phyloP scores from a whole-genome alignment of 495 filamentous ascomycete genomes.

The Aspergillus wentii region DNA sequence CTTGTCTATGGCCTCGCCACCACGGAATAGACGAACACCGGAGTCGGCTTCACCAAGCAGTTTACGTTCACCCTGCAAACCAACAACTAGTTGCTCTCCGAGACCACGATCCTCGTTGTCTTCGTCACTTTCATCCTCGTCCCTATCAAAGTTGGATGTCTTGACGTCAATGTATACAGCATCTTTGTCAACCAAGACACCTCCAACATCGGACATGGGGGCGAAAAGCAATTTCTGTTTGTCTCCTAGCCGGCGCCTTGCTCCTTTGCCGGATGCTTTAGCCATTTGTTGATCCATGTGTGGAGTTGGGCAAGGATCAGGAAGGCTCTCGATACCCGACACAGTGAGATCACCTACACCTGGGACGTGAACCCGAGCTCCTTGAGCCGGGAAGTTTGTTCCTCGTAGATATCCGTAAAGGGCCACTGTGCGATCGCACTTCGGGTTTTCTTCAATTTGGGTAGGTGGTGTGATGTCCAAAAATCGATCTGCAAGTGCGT shows the following conservation, averaged over 20 bases:
- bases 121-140: conserved; percentile 40
- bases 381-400: conserved; percentile 88
- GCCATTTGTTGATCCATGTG: conserved; percentile 79
- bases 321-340: conserved; percentile 75
- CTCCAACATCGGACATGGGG: conserved; percentile 96
- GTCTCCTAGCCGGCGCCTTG: conserved; percentile 74
- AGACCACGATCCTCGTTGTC: conserved; percentile 69
- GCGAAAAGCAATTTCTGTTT: conserved; percentile 95
- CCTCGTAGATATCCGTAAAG: conserved; percentile 92
- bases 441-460: conserved; percentile 76
- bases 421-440: conserved; percentile 84
- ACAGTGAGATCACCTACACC: conserved; percentile 91
- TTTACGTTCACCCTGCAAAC: conserved; percentile 75
- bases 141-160: conserved; percentile 71
- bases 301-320: conserved; percentile 94
- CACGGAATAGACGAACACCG: conserved; percentile 78
- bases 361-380: conserved; percentile 85
- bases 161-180: conserved; percentile 77
- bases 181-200: conserved; percentile 78
- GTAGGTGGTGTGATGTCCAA: conserved; percentile 92
- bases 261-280: conserved; percentile 74
- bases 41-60: conserved; percentile 77
- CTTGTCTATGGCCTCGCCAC: conserved; percentile 62
- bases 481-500: conserved; percentile 88
- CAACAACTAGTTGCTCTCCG: conserved; percentile 89